Conservation (phyloP, 345 rosid species). For the Citrus cavaleriei region DNA sequence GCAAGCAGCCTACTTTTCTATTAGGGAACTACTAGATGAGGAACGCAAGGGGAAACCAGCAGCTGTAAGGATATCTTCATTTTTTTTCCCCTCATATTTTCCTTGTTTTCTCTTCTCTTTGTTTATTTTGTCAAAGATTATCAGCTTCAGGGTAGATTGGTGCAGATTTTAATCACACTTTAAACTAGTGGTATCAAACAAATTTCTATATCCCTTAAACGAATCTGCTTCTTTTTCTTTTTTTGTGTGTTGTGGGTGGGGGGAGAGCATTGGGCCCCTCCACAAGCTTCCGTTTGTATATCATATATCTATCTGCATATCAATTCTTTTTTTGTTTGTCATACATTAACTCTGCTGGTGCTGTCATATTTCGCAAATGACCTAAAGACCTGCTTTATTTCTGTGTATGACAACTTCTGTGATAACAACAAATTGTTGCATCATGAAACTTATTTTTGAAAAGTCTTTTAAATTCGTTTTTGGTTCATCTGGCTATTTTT, state of each 20-base stretch:
- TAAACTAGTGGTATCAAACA: neutral
- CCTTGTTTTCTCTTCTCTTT: neutral
- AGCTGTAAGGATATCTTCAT: constrained; percentile 43
- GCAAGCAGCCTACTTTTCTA: constrained; percentile 89
- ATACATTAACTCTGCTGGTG: neutral
- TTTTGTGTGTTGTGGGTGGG: too few species aligned
- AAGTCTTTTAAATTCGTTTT: neutral
- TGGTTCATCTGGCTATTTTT: neutral
- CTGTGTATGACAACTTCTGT: neutral
- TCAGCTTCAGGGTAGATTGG: neutral
- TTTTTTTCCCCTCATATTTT: too few species aligned
- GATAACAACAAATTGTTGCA: neutral
- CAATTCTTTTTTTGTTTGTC: neutral
- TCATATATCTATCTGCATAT: neutral
- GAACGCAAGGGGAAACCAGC: constrained; percentile 74
- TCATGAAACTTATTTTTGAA: neutral
- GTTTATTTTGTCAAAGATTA: constrained; percentile 4
- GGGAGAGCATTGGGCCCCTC: neutral
- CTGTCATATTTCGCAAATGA: neutral
- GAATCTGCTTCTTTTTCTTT: too few species aligned
- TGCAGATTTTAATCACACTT: too few species aligned
- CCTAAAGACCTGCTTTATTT: neutral
- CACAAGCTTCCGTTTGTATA: neutral
- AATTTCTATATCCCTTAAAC: neutral
- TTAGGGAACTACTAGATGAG: constrained; percentile 74